Evolutionary conservation across 2,329 filamentous ascomycete genomes (phyloP).

Genomic region (Fusarium sp.): DNA sequence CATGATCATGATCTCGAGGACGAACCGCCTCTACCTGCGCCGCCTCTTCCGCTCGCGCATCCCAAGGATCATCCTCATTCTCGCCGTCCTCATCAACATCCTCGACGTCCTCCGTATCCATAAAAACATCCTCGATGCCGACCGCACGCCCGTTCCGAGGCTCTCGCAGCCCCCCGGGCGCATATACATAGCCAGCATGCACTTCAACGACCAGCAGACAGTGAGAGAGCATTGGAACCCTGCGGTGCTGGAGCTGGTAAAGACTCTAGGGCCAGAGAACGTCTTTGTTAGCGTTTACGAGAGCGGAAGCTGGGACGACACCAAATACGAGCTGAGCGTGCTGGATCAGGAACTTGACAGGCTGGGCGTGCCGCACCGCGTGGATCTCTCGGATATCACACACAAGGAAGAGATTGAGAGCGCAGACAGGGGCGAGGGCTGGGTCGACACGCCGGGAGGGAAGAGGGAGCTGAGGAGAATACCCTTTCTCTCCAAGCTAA

Average conservation of each 20-base stretch:
- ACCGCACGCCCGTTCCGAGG: constrained; percentile 39
- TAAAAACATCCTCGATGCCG: constrained; percentile 47
- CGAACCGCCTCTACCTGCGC: constrained; percentile 51
- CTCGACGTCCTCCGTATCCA: constrained; percentile 55
- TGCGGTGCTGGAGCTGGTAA: constrained; percentile 67
- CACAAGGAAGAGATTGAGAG: constrained; percentile 66
- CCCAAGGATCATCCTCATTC: constrained; percentile 49
- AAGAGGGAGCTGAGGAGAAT: constrained; percentile 71
- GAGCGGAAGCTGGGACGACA: constrained; percentile 76
- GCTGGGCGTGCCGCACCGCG: constrained; percentile 63
- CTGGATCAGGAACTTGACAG: constrained; percentile 65
- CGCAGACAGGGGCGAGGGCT: constrained; percentile 62
- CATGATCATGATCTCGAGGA: constrained; percentile 51
- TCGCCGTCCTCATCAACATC: constrained; percentile 52
- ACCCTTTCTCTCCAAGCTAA: constrained; percentile 71
- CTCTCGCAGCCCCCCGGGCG: constrained; percentile 50
- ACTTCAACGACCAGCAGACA: constrained; percentile 73
- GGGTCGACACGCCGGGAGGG: constrained; percentile 69
- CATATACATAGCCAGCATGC: constrained; percentile 76
- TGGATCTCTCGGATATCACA: constrained; percentile 68
- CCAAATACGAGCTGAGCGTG: constrained; percentile 68
- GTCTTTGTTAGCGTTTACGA: constrained; percentile 76
- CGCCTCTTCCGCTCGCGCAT: constrained; percentile 53
- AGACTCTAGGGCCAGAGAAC: constrained; percentile 69
- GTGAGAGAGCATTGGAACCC: constrained; percentile 71